Evolutionary conservation across 305 asterid genomes (phyloP).

Genomic region (Fraxinus velutina): DNA sequence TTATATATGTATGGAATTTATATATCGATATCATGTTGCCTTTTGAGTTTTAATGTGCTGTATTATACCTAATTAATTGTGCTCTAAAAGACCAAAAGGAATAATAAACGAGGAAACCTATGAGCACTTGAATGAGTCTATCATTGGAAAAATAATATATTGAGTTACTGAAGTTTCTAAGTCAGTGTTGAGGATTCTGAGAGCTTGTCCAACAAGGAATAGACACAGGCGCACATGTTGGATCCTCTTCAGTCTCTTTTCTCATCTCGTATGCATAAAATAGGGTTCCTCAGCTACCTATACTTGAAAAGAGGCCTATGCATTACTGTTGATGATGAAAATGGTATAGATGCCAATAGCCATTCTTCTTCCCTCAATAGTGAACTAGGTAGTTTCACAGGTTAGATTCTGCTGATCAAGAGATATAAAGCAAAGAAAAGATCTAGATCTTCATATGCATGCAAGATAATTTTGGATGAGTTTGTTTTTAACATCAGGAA

Average conservation of each 20-base stretch:
- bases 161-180: neutral
- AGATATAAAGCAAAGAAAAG: neutral
- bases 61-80: neutral
- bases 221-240: neutral
- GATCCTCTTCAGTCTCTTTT: neutral
- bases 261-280: neutral
- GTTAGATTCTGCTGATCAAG: neutral
- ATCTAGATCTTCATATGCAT: neutral
- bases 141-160: neutral
- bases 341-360: conserved; percentile 5
- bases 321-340: neutral
- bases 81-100: neutral
- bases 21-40: neutral
- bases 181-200: neutral
- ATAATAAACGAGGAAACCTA: neutral
- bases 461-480: neutral
- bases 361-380: neutral
- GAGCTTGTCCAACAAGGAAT: neutral
- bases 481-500: neutral
- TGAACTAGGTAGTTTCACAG: neutral
- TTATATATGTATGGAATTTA: conserved; percentile 2
- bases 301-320: neutral
- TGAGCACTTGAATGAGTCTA: neutral
- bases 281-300: neutral
- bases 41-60: neutral